phyloP scores from a whole-genome alignment of 352 stramenopile species.

The Phytophthora kernoviae region DNA sequence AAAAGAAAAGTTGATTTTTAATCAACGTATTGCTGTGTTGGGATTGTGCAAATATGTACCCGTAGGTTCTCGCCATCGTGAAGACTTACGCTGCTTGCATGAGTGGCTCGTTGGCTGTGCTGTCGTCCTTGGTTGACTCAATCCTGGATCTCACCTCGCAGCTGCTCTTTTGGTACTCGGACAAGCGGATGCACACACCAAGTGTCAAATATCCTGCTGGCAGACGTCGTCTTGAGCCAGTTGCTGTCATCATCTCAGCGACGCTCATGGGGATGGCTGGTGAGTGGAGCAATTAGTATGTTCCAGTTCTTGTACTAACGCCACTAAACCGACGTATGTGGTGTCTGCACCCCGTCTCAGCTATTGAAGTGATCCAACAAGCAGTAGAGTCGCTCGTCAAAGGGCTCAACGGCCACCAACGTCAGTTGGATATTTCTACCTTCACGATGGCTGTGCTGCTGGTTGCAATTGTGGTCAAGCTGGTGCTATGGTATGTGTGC shows the following conservation, averaged over 20 bases:
- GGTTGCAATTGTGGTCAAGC: slow-evolving; percentile 80
- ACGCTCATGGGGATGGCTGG: slow-evolving; percentile 97
- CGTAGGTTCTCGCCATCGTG: slow-evolving; percentile 58
- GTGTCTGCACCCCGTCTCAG: slow-evolving; percentile 25
- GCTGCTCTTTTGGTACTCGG: slow-evolving; percentile 93
- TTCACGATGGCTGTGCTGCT: slow-evolving; percentile 73
- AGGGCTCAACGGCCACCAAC: slow-evolving; percentile 63
- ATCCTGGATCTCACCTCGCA: slow-evolving; percentile 95
- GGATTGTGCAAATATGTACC: too few species aligned
- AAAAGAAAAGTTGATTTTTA: too few species aligned
- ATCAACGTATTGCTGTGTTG: slow-evolving; percentile 4
- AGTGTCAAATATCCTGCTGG: slow-evolving; percentile 95
- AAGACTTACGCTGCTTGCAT: slow-evolving; percentile 82
- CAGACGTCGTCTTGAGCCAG: slow-evolving; percentile 91
- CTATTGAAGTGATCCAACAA: slow-evolving; percentile 95
- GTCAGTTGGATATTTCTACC: slow-evolving; percentile 69
- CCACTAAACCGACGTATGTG: not conserved
- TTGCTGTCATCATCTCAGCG: slow-evolving; percentile 95
- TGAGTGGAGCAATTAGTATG: slow-evolving; percentile 12
- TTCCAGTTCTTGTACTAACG: slow-evolving; percentile 4
- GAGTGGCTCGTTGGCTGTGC: slow-evolving; percentile 91
- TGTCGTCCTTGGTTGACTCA: slow-evolving; percentile 95
- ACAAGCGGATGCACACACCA: slow-evolving; percentile 90
- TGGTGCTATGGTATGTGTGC: slow-evolving; percentile 84
- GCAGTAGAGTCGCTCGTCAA: slow-evolving; percentile 81